Base-by-base conservation (phyloP, 1,139 yeast genomes). In the Candida pseudoviswanathii region DNA sequence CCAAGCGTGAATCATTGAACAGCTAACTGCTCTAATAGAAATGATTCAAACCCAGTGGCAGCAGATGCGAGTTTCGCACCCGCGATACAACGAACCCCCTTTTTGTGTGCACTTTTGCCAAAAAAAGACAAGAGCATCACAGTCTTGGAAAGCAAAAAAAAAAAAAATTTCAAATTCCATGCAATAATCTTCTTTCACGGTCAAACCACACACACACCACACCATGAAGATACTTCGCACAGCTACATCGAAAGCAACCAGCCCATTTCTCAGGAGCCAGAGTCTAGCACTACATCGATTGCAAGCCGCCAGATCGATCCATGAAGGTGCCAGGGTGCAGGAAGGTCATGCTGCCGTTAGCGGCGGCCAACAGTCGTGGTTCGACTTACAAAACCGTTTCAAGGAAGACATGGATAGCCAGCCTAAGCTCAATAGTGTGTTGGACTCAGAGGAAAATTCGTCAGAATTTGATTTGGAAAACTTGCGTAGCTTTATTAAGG, bases 401-500 rank as follows among this genome's bases (percentile, higher is more conserved):
- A 22, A 22, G 4, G 3, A 5, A 36, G 40, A 24, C 9, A 21
- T 21, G 27, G 40, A 36, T 9, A 22, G 5, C 27, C 8, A 21
- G 24, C 40, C 40, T 24, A 36, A 22, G 7, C 24, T 36, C n/a
- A 36, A 29, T 36, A 36, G 11, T 7, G 24, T 36, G 5, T 22
- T 36, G 7, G 40, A 36, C 6, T 41, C 43, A 3, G 22, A 21
- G 7, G 27, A 31, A 9, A 27, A 32, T 7, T 4, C 26, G 3
- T 29, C 22, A 22, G 21, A n/a, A 24, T 11, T 43, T 16, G 50
- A 46, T 40, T 47, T 50, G 24, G 43, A 45, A 5, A 41, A 44
- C 32, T 33, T 51, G 16, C 43, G 50, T 37, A 38, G 45, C 7
- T 51, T 51, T 27, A 51, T 51, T 11, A 47, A 48, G 32, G 43